phyloP scores from a whole-genome alignment of 2,329 filamentous ascomycete species.

The Ceratocystis diversiconidia region DNA sequence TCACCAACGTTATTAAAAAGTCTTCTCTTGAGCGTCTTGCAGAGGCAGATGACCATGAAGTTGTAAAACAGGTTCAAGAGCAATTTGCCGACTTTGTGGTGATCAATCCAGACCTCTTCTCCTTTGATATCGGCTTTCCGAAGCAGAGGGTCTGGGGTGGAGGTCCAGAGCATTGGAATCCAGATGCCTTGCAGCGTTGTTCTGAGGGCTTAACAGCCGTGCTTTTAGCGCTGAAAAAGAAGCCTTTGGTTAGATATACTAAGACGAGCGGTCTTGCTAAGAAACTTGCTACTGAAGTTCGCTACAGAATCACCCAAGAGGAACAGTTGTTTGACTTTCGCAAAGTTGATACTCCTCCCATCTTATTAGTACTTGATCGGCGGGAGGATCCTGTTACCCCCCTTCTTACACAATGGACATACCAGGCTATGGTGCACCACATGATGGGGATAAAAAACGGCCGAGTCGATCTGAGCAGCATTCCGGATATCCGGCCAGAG shows the following conservation, averaged over 20 bases:
- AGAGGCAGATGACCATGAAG: slow-evolving; percentile 93
- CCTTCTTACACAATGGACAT: slow-evolving; percentile 93
- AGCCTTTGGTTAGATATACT: slow-evolving; percentile 83
- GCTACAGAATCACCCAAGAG: slow-evolving; percentile 88
- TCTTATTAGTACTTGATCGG: slow-evolving; percentile 78
- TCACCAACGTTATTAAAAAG: slow-evolving; percentile 96
- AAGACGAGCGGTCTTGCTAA: slow-evolving; percentile 82
- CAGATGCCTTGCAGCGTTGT: slow-evolving; percentile 70
- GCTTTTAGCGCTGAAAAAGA: slow-evolving; percentile 86
- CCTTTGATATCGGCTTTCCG: slow-evolving; percentile 58
- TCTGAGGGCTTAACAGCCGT: slow-evolving; percentile 78
- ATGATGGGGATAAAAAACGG: slow-evolving; percentile 87
- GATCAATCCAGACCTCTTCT: slow-evolving; percentile 87
- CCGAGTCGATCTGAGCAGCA: slow-evolving; percentile 72
- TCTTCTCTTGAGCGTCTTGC: slow-evolving; percentile 85
- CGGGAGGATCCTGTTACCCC: slow-evolving; percentile 92
- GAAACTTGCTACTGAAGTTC: slow-evolving; percentile 83
- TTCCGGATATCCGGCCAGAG: slow-evolving; percentile 73
- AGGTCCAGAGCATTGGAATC: slow-evolving; percentile 77
- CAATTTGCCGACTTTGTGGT: slow-evolving; percentile 94
- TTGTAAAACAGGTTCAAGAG: slow-evolving; percentile 86
- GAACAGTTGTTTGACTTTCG: slow-evolving; percentile 94
- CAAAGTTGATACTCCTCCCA: slow-evolving; percentile 84
- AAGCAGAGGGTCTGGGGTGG: slow-evolving; percentile 67
- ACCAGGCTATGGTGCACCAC: slow-evolving; percentile 99